Percentiles rank a stretch among this genome's conserved stretches.
These are phyloP conservation scores for Geranium incanum DNA, from an alignment of 441 rosid species.

Conservation along the genomic window DNA sequence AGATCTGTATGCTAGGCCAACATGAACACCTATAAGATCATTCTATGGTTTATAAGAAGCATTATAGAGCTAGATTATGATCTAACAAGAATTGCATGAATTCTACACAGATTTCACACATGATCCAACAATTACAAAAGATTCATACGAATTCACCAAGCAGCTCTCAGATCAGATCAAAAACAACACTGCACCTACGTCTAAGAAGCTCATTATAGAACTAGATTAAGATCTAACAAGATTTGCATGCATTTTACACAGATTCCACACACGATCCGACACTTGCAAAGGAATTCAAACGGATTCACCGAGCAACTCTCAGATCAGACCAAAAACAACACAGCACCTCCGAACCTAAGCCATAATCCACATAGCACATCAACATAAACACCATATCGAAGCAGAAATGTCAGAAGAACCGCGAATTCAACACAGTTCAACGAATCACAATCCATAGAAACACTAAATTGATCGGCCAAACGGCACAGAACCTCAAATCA, in stretches of 20 bases:
- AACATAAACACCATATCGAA: not conserved
- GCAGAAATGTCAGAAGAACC: not conserved
- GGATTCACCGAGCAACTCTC: not conserved
- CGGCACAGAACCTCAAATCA: not conserved
- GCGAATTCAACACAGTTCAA: not conserved
- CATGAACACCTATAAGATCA: not conserved
- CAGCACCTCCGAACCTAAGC: not conserved
- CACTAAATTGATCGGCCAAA: not conserved
- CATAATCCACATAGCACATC: not conserved
- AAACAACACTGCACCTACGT: not conserved
- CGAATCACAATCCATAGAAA: not conserved
- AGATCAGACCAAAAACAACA: constrained; percentile 3
- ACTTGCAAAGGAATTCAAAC: not conserved
- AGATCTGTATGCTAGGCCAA: not conserved
- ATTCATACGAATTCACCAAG: not conserved
- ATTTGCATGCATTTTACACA: not conserved
- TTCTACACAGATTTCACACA: too few relatives aligned
- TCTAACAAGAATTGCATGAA: too few relatives aligned
- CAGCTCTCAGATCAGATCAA: not conserved
- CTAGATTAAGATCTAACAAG: not conserved
- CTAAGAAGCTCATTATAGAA: not conserved
- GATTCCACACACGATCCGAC: not conserved
- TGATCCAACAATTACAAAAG: too few relatives aligned
- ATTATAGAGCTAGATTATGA: too few relatives aligned
- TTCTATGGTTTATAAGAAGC: not conserved